Conservation (phyloP, 352 stramenopile species). For the Pythium periplocum region DNA sequence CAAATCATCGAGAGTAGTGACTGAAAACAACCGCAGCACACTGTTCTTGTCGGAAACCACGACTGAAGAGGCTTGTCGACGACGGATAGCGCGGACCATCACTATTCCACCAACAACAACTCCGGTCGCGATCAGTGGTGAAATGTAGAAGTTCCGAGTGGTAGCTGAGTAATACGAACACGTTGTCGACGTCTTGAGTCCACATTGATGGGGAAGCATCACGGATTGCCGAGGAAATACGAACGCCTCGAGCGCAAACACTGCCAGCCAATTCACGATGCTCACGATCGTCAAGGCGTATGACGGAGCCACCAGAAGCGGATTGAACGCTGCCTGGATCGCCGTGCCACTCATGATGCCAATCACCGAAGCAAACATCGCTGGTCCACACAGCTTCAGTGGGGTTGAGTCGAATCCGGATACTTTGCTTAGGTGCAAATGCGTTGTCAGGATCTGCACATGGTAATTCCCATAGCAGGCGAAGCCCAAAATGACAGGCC, state of each 20-base stretch:
- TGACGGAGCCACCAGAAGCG: conserved; percentile 12
- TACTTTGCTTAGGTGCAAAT: conserved; percentile 15
- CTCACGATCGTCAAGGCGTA: conserved; percentile 16
- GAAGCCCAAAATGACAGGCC: conserved; percentile 7
- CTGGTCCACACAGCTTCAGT: conserved; percentile 11
- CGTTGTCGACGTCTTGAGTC: conserved; percentile 12
- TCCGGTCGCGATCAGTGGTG: conserved; percentile 8
- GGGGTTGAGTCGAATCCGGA: conserved; percentile 10
- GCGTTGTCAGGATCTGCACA: conserved; percentile 20
- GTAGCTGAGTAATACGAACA: conserved; percentile 14
- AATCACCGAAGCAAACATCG: conserved; percentile 15
- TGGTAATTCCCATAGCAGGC: conserved; percentile 17
- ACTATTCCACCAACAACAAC: conserved; percentile 7
- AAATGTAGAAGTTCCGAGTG: conserved; percentile 13
- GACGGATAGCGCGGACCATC: conserved; percentile 4
- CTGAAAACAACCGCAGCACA: conserved; percentile 11
- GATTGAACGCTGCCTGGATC: conserved; percentile 19
- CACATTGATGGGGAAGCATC: conserved; percentile 9
- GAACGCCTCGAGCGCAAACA: conserved; percentile 20
- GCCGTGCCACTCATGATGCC: conserved; percentile 19
- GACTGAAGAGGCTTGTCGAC: not conserved
- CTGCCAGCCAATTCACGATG: conserved; percentile 13
- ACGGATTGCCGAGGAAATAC: conserved; percentile 11
- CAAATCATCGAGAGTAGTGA: conserved; percentile 1
- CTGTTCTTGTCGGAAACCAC: conserved; percentile 8